Evolutionary conservation across 2,329 filamentous ascomycete species (phyloP).

Genomic region (Fusarium cyanostomum): DNA sequence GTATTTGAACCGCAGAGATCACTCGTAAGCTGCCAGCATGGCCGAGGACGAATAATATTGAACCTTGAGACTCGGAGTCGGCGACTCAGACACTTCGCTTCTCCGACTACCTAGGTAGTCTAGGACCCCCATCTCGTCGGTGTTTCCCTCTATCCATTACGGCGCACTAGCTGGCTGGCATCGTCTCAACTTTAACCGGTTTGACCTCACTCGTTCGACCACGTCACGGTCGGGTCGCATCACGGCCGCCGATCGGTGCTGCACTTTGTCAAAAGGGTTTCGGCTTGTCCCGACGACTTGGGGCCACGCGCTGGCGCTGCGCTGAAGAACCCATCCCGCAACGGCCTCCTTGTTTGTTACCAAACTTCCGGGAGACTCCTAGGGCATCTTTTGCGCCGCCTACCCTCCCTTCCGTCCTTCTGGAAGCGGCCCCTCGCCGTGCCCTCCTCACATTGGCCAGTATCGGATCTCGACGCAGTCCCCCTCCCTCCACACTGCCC

Average conservation of each 20-base stretch:
- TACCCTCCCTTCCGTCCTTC: constrained; percentile 41
- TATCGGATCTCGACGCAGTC: constrained; percentile 15
- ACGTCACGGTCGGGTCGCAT: constrained; percentile 41
- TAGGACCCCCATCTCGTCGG: not conserved
- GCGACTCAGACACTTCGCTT: not conserved
- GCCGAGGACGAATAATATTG: not conserved
- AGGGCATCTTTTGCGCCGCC: constrained; percentile 21
- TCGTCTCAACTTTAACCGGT: constrained; percentile 11
- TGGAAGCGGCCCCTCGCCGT: constrained; percentile 35
- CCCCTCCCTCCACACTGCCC: constrained; percentile 39
- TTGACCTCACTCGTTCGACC: constrained; percentile 36
- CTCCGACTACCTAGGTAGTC: too few species aligned
- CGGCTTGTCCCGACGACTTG: constrained; percentile 33
- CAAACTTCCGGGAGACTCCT: constrained; percentile 32
- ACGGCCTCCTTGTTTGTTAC: constrained; percentile 22
- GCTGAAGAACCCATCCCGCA: constrained; percentile 24
- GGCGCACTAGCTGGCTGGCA: constrained; percentile 30
- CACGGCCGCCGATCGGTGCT: constrained; percentile 29
- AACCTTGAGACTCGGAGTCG: not conserved
- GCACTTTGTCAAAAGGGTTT: constrained; percentile 31
- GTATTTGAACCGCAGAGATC: not conserved
- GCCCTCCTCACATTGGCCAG: constrained; percentile 29
- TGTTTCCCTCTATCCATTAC: constrained; percentile 15
- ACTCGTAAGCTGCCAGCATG: not conserved
- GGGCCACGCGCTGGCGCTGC: constrained; percentile 11